Conservation (phyloP, 257 asterid species). For the Verbascum thapsus region DNA sequence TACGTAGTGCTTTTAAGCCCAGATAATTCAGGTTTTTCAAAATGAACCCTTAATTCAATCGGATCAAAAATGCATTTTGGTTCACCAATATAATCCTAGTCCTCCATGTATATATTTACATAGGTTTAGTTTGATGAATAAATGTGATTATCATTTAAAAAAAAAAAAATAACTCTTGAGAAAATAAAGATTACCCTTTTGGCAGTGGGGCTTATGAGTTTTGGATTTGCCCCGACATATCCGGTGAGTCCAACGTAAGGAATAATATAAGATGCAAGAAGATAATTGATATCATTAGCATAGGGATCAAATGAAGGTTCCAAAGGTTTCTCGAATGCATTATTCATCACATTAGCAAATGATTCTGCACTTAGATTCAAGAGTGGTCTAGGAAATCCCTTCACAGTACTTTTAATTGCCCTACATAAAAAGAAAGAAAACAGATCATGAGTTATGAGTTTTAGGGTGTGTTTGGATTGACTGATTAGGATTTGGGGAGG, state of each 20-base stretch:
- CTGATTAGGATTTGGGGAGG: too few relatives aligned
- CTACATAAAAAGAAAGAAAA: slow-evolving; percentile 18
- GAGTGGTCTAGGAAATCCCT: slow-evolving; percentile 51
- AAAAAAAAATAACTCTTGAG: too few relatives aligned
- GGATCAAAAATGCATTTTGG: too few relatives aligned
- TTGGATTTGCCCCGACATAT: slow-evolving; percentile 55
- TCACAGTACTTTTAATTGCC: slow-evolving; percentile 45
- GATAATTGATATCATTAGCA: slow-evolving; percentile 54
- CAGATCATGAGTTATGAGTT: too few relatives aligned
- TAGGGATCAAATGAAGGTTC: slow-evolving; percentile 55
- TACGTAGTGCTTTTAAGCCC: too few relatives aligned
- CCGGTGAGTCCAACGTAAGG: slow-evolving; percentile 73
- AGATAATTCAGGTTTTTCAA: too few relatives aligned
- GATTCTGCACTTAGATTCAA: slow-evolving; percentile 37
- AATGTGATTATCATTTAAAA: too few relatives aligned
- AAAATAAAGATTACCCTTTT: slow-evolving; percentile 33
- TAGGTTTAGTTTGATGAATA: too few relatives aligned
- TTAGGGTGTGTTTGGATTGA: too few relatives aligned
- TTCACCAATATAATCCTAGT: too few relatives aligned
- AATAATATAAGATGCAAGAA: slow-evolving; percentile 51
- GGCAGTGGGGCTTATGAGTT: slow-evolving; percentile 36
- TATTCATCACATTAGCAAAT: slow-evolving; percentile 48
- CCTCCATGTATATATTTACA: too few relatives aligned
- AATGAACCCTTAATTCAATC: too few relatives aligned
- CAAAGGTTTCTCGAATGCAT: slow-evolving; percentile 40